phyloP scores from a whole-genome alignment of 2,329 filamentous ascomycete species.

The Diaporthe citrichinensis region DNA sequence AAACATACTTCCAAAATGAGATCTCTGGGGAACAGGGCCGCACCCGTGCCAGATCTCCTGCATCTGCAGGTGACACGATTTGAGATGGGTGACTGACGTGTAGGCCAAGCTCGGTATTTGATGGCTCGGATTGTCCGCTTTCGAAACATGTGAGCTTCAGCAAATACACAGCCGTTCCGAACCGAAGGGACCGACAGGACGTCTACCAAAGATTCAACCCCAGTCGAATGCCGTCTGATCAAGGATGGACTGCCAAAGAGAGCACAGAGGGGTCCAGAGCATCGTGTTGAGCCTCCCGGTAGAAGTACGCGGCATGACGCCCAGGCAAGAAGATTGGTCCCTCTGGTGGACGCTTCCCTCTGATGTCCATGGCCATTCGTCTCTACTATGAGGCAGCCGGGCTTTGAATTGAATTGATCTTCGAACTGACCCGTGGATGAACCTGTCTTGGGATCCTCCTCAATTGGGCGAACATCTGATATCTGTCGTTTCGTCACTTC shows the following conservation, averaged over 20 bases:
- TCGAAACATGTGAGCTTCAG: conserved; percentile 33
- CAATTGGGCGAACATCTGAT: conserved; percentile 18
- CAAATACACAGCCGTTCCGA: not conserved
- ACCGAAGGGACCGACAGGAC: not conserved
- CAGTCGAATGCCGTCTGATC: conserved; percentile 5
- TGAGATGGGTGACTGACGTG: conserved; percentile 3
- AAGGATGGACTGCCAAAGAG: conserved; percentile 20
- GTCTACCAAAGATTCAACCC: not conserved
- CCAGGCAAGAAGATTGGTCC: not conserved
- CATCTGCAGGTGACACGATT: conserved; percentile 3
- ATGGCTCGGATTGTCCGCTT: not conserved
- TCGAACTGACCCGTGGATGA: conserved; percentile 19
- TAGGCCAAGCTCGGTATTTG: not conserved
- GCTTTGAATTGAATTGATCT: conserved; percentile 9
- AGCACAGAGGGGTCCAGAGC: not conserved
- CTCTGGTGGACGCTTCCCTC: not conserved
- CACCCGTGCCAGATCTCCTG: not conserved
- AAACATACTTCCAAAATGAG: conserved; percentile 30
- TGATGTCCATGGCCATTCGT: conserved; percentile 1
- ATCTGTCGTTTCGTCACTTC: conserved; percentile 25
- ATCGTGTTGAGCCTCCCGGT: not conserved
- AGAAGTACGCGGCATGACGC: not conserved
- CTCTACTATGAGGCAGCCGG: conserved; percentile 29
- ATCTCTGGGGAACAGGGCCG: not conserved
- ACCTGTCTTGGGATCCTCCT: conserved; percentile 2